Percentiles rank a stretch among this genome's conserved stretches.
Evolutionary conservation across 768 basidiomycete genomes (phyloP).

Genomic region (Termitomyces sp.): DNA sequence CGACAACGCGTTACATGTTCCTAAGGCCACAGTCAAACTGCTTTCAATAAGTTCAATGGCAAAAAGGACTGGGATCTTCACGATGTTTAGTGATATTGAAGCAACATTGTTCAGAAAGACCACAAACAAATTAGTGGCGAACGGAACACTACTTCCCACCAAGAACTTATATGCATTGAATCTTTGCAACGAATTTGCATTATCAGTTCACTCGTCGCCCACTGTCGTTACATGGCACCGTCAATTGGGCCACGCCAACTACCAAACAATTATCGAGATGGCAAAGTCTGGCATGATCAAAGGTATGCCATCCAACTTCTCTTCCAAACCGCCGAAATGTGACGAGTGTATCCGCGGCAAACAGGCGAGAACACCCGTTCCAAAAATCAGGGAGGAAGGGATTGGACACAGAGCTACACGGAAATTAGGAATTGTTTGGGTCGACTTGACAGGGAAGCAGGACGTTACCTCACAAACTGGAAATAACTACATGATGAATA

Average conservation of each 20-base stretch:
- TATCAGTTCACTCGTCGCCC: too few species aligned
- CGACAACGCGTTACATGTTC: neutral
- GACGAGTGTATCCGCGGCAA: neutral
- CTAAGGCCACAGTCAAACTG: neutral
- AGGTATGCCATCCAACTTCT: neutral
- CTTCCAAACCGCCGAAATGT: neutral
- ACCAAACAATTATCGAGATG: neutral
- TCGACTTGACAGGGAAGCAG: neutral
- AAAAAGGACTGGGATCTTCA: neutral
- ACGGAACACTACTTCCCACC: too few species aligned
- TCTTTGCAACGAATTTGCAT: too few species aligned
- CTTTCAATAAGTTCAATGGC: neutral
- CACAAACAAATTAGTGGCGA: too few species aligned
- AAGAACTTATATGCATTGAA: too few species aligned
- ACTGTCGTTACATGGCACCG: too few species aligned
- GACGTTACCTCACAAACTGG: neutral
- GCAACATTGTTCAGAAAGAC: too few species aligned
- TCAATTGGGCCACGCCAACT: neutral
- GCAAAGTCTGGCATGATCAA: neutral
- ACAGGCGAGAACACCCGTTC: neutral
- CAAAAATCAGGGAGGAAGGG: neutral
- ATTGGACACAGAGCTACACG: neutral
- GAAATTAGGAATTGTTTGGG: neutral
- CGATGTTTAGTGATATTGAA: too few species aligned
- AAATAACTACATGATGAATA: neutral